Conservation (phyloP, 345 rosid species). For the Bretschneidera sinensis region DNA sequence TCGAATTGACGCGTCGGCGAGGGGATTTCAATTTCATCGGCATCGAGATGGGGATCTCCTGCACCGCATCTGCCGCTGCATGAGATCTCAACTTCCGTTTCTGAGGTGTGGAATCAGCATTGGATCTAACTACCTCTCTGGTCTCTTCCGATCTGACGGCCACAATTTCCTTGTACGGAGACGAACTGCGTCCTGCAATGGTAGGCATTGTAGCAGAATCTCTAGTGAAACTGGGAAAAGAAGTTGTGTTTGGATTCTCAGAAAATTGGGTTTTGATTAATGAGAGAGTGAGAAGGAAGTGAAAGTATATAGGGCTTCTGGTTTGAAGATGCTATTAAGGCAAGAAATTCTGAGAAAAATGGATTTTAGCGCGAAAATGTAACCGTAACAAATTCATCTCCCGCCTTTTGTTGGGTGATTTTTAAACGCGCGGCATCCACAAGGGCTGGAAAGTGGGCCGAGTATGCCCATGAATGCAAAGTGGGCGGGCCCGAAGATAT, state of each 20-base stretch:
- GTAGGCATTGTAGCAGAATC: conserved; percentile 46
- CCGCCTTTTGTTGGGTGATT: conserved; percentile 19
- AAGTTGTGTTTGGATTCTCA: neutral
- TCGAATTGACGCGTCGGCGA: conserved; percentile 38
- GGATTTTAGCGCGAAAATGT: conserved; percentile 37
- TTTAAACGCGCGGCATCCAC: neutral
- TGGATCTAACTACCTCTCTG: conserved; percentile 25
- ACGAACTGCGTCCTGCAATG: conserved; percentile 33
- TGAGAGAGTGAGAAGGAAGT: neutral
- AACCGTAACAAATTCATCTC: conserved; percentile 21
- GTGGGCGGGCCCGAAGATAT: no score
- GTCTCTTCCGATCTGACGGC: conserved; percentile 26
- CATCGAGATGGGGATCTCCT: conserved; percentile 15
- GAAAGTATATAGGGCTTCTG: neutral
- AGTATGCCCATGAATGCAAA: no score
- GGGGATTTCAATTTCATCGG: conserved; percentile 50
- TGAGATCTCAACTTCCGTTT: conserved; percentile 57
- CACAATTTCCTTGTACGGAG: conserved; percentile 32
- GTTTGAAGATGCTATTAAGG: neutral
- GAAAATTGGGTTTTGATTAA: neutral
- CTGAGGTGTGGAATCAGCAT: conserved; percentile 33
- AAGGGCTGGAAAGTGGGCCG: no score
- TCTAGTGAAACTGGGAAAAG: neutral
- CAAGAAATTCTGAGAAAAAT: conserved; percentile 8
- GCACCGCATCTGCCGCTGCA: neutral